Evolutionary conservation across 768 basidiomycete species (phyloP), one percentile per base, ranked within the genome.

Genomic region (Agrocybe chaxingu): DNA sequence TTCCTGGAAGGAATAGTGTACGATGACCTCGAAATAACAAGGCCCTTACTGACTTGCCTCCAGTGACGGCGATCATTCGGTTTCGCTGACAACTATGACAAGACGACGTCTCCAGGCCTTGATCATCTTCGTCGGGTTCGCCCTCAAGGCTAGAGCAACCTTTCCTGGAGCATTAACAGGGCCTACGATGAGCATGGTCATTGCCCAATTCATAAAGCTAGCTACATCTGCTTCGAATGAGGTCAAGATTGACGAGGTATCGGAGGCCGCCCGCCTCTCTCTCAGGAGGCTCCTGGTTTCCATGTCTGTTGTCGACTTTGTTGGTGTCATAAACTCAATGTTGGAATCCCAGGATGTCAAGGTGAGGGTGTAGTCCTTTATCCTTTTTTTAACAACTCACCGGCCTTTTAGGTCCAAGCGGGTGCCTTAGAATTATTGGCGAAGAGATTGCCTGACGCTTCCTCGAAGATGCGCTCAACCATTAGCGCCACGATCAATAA

Each of bases 241-340:
- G 44, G 53, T 60, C 4, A 75, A 72, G 40, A 43, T 73, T n/a
- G 71, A 69, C 4, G 71, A 79, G 3, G 71, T 87, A 29, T 63
- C 70, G 4, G 57, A 68, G 12, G 70, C 70, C 11, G 79, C 85
- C 18, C 77, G 80, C 24, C 56, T 63, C 12, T 75, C 82, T 3
- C 67, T 91, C 43, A 74, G 69, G 11, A 77, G 72, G 41, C 70
- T 80, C 2, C 75, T 92, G 45, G 72, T 66, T 18, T 77, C 82
- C 38, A 84, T 95, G 69, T 77, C 86, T 7, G 92, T 85, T 2
- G 63, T 69, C 30, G 80, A 86, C 57, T 95, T 96, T 67, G 68
- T 89, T 46, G 59, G 65, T 24, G 76, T 87, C 4, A 68, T 82
- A 4, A 49, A 78, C 13, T 67, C 73, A 1, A 82, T 90, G 68